A percentile compares a stretch with the other conserved stretches of the same genome.
Conservation (phyloP, 2,329 filamentous ascomycete species). For the Ascochyta viciae-villosae region DNA sequence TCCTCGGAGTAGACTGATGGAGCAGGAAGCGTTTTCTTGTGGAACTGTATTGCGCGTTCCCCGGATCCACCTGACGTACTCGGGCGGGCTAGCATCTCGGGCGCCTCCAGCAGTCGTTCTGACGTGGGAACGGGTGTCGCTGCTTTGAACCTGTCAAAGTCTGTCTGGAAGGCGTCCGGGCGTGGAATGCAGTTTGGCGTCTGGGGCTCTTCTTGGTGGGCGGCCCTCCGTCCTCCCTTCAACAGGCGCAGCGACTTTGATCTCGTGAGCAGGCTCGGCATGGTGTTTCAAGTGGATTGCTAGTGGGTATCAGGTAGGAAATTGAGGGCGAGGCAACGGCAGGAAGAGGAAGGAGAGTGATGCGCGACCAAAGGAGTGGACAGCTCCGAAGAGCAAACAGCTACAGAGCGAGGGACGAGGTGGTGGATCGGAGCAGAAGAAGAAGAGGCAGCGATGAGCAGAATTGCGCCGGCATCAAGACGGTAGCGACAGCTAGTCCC, state of each 20-base stretch:
- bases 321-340: slow-evolving; percentile 32
- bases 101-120: slow-evolving; percentile 35
- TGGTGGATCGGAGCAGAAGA: slow-evolving; percentile 27
- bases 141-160: slow-evolving; percentile 44
- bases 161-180: slow-evolving; percentile 29
- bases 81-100: slow-evolving; percentile 42
- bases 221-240: slow-evolving; percentile 41
- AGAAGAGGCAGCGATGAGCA: slow-evolving; percentile 28
- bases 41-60: slow-evolving; percentile 44
- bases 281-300: slow-evolving; percentile 46
- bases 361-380: slow-evolving; percentile 48
- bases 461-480: slow-evolving; percentile 30
- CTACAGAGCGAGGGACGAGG: slow-evolving; percentile 26
- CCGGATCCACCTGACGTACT: slow-evolving; percentile 45
- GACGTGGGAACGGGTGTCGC: slow-evolving; percentile 35
- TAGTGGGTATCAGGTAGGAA: slow-evolving; percentile 43
- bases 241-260: slow-evolving; percentile 48
- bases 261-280: slow-evolving; percentile 48
- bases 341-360: slow-evolving; percentile 24
- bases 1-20: slow-evolving; percentile 33
- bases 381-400: slow-evolving; percentile 48
- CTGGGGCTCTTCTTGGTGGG: slow-evolving; percentile 33
- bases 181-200: slow-evolving; percentile 32
- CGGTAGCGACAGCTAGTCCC: slow-evolving; percentile 19
- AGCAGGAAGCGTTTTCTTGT: slow-evolving; percentile 44